Conservation (phyloP, 2,329 filamentous ascomycete species). For the Trematosphaeria pertusa region DNA sequence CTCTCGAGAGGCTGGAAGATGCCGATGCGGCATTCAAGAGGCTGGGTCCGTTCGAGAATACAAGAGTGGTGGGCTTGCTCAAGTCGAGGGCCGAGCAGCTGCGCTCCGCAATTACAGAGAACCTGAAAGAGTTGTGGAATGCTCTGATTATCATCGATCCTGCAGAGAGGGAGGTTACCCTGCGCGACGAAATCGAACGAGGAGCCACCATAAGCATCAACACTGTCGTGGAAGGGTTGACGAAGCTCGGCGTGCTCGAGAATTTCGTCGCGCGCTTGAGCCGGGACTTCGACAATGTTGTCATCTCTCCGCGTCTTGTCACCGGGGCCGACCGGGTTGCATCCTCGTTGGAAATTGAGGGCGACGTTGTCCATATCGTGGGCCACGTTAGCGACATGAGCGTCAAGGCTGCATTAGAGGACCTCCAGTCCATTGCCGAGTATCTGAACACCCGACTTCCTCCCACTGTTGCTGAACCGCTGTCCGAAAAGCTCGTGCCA, state of each 20-base stretch:
- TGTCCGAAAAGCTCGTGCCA: constrained; percentile 75
- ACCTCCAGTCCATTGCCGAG: constrained; percentile 51
- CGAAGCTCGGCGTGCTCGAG: constrained; percentile 50
- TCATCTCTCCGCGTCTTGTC: constrained; percentile 66
- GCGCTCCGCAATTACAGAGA: constrained; percentile 69
- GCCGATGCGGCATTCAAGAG: constrained; percentile 63
- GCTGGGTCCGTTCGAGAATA: constrained; percentile 67
- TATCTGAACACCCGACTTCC: constrained; percentile 62
- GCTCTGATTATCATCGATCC: constrained; percentile 69
- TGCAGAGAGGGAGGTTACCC: constrained; percentile 61
- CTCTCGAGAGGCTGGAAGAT: constrained; percentile 58
- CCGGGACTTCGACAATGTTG: constrained; percentile 66
- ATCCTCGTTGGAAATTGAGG: constrained; percentile 40
- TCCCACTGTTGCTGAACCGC: constrained; percentile 53
- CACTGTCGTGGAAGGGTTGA: constrained; percentile 44
- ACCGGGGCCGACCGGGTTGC: constrained; percentile 43
- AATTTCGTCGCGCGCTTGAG: constrained; percentile 65
- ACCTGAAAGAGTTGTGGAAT: constrained; percentile 75
- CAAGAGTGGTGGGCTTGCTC: constrained; percentile 70
- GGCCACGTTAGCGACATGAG: constrained; percentile 35
- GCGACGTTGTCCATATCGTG: constrained; percentile 42
- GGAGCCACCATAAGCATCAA: constrained; percentile 38
- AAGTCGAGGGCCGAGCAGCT: constrained; percentile 70
- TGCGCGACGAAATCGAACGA: constrained; percentile 59
- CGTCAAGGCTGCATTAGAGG: constrained; percentile 37